A percentile compares a stretch with the other conserved stretches of the same genome.
These are phyloP conservation scores for Fragaria nilgerrensis DNA, from an alignment of 306 rosid species.

Conservation along the genomic window DNA sequence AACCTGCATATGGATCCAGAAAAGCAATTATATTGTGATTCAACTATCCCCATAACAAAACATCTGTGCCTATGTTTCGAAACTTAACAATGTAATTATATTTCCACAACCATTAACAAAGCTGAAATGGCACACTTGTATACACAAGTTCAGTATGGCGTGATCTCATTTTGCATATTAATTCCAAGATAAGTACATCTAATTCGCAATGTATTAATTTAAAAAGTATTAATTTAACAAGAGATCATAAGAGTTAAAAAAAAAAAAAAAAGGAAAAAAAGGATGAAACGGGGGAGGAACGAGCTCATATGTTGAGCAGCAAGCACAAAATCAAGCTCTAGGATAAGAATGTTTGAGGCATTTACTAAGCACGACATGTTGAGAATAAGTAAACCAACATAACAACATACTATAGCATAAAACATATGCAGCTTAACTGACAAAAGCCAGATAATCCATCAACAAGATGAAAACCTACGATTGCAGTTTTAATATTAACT, in stretches of 20 bases:
- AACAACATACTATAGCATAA: not conserved
- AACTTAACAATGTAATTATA: not conserved
- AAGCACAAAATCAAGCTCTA: not conserved
- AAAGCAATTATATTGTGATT: conserved; percentile 20
- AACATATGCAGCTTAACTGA: conserved; percentile 4
- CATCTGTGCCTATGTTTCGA: not conserved
- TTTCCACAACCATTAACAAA: not conserved
- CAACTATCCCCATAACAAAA: conserved; percentile 14
- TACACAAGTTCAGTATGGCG: not conserved
- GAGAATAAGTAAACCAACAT: not conserved
- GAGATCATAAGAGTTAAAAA: not conserved
- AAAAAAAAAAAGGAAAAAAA: no score
- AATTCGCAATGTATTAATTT: not conserved
- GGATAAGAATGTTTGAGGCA: not conserved
- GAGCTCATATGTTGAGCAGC: not conserved
- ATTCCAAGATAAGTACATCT: not conserved
- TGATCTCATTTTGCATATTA: not conserved
- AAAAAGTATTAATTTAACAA: not conserved
- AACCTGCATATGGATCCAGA: conserved; percentile 52
- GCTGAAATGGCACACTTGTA: not conserved
- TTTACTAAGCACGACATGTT: not conserved
- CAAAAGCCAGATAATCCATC: not conserved
- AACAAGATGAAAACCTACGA: not conserved
- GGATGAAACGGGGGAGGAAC: not conserved
- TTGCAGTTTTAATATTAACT: not conserved